Base-by-base conservation (phyloP, 2,329 filamentous ascomycete genomes). In the Cadophora sp. region DNA sequence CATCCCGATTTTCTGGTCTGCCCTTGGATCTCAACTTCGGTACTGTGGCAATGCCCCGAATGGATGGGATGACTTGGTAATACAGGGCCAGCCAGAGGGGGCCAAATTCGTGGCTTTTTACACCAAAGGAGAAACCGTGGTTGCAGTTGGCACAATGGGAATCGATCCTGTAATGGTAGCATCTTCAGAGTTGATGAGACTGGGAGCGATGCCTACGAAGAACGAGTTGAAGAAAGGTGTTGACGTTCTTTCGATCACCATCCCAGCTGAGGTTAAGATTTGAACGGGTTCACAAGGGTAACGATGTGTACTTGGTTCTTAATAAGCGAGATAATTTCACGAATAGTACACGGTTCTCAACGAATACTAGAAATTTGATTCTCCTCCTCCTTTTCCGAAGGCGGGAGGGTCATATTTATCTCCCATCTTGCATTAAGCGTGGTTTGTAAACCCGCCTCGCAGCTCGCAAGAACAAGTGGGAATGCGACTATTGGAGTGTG, bases 1-100 rank as follows among this genome's bases (percentile, higher is more conserved):
- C 80, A 95, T 96, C 66, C 96, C 96, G 0, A 87, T 99, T 60
- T 99, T 99, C 83, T 99, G 96, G 96, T 97, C 93, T 1, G 96
- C 96, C 0, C 82, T 99, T 5, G 93, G 94, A 5, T 86, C 89
- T 6, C 96, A 99, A 81, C 80, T 99, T 74, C 88, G 96, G 55
- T 99, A 99, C 83, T 97, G 94, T 76, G 96, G 96, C 14, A 96
- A 95, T 81, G 93, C 94, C 0, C 81, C 83, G 0, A 86, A 87
- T 63, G 95, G 95, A 0, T 98, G 88, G 82, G 96, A 99, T 76
- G 94, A 96, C 73, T 76, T 97, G 4, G 84, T 98, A 0, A 73
- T 99, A 13, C 86, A 91, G 60, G 95, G 95, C 14, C 87, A 92
- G 72, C 87, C 90, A 0, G 89, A 89, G 4, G 88, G 94, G 76